A percentile compares a stretch with the other conserved stretches of the same genome.
Evolutionary conservation across 805 yeast genomes (phyloP).

Genomic region (Saccharomycopsis fermentans): DNA sequence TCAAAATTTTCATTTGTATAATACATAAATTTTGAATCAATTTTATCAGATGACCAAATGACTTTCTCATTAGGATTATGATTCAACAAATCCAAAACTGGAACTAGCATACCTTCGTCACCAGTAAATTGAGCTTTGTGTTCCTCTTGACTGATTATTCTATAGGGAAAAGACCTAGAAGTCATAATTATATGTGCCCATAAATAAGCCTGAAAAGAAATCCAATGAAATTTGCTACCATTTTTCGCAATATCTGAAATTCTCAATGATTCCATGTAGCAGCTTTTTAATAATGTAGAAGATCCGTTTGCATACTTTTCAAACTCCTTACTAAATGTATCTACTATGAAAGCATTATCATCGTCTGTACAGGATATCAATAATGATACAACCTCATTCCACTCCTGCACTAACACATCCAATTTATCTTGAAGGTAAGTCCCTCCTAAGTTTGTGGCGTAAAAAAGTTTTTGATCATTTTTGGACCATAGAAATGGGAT

Average conservation of each 20-base stretch:
- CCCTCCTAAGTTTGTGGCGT: constrained; percentile 13
- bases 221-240: constrained; percentile 36
- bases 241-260: constrained; percentile 5
- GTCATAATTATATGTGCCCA: constrained; percentile 70
- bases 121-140: constrained; percentile 7
- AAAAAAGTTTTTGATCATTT: constrained; percentile 4
- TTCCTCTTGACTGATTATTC: constrained; percentile 19
- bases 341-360: background rate
- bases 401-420: constrained; percentile 7
- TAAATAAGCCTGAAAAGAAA: constrained; percentile 53
- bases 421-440: constrained; percentile 8
- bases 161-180: constrained; percentile 74
- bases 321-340: background rate
- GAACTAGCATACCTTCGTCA: constrained; percentile 58
- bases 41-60: constrained; percentile 39
- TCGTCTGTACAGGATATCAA: background rate
- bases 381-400: constrained; percentile 10
- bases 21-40: constrained; percentile 3
- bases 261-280: constrained; percentile 16
- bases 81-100: constrained; percentile 70
- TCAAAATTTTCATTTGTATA: constrained; percentile 3
- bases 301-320: background rate
- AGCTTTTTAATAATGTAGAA: background rate
- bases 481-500: constrained; percentile 15
- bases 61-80: constrained; percentile 56